Conservation (phyloP, 1,284 basidiomycete species). For the Abortiporus biennis region DNA sequence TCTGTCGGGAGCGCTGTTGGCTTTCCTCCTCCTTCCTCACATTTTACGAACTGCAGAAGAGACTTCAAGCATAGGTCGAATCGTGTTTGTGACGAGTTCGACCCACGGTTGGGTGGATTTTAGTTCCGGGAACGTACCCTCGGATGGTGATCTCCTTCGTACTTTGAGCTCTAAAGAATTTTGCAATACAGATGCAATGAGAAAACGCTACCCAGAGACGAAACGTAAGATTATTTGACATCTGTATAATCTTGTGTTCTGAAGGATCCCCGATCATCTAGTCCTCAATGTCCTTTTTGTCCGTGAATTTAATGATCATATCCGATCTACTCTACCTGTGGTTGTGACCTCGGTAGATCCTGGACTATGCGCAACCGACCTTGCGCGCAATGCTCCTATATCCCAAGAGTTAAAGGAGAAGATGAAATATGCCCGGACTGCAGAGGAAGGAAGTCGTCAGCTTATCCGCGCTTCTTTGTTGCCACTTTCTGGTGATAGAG, state of each 20-base stretch:
- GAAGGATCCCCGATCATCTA: constrained; percentile 28
- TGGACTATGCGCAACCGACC: constrained; percentile 39
- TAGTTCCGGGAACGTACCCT: background rate
- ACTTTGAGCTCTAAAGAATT: constrained; percentile 24
- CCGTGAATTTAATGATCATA: constrained; percentile 31
- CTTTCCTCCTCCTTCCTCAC: constrained; percentile 24
- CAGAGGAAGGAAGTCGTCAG: constrained; percentile 36
- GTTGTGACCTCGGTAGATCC: constrained; percentile 37
- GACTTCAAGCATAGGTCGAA: constrained; percentile 10
- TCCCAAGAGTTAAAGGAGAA: constrained; percentile 1
- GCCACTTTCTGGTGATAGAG: too few relatives aligned
- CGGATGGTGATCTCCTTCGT: constrained; percentile 18
- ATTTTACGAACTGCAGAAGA: constrained; percentile 15
- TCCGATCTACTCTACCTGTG: constrained; percentile 20
- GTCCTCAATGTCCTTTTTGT: constrained; percentile 39
- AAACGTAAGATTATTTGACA: constrained; percentile 24
- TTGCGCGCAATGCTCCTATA: constrained; percentile 23
- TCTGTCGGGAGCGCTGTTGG: constrained; percentile 20
- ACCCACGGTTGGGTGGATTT: constrained; percentile 15
- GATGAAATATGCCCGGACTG: constrained; percentile 18
- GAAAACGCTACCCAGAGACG: constrained; percentile 24
- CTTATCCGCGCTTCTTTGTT: constrained; percentile 38
- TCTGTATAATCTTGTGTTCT: constrained; percentile 18
- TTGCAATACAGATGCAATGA: constrained; percentile 18
- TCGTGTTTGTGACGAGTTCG: constrained; percentile 23